Evolutionary conservation across 352 stramenopile genomes (phyloP), one percentile per base, ranked within the genome.

Genomic region (Pythium vanterpoolii): DNA sequence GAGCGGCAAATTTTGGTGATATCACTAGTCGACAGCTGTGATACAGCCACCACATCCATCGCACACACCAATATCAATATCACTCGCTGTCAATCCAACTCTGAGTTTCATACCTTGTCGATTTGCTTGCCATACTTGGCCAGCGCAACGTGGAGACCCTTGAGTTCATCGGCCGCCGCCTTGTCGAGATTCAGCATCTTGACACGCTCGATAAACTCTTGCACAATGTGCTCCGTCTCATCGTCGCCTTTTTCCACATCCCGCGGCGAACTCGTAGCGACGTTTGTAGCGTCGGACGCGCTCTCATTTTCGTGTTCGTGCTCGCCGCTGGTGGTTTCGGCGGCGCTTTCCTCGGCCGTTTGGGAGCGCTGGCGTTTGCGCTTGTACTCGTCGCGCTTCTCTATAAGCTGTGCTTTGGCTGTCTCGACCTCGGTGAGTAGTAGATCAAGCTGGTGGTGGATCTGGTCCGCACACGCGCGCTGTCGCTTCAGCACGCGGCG

Each of bases 111-210:
- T 19, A 92, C 83, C 79, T 92, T 90, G 60, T 92, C 80, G 53
- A 92, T 90, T 40, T 86, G 76, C 60, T 92, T 92, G 33, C 74
- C 79, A 46, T 85, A 90, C 57, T 90, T 92, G 43, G 79, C 87
- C 44, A 92, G 52, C 44, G 84, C 64, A 31, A 86, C 68, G 51
- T 92, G 83, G 23, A 92, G 83, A 6, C 62, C 53, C 48, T 87
- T 89, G 14, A 92, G 65, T 53, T 92, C 83, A 23, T 77, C 80
- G 1, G 72, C 69, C 11, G 88, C 75, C 38, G 79, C 84, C 63
- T 89, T 87, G 46, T 92, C 80, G 13, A 90, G 66, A 48, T 90
- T 87, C 55, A 92, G 47, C 30, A 87, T 64, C 16, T 70, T 74
- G 30, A 88, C 79, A 10, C 77, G 77, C 48, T 79, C 60, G 44